Evolutionary conservation across 1,139 yeast species (phyloP).

Genomic region (Zygosaccharomyces sapae): DNA sequence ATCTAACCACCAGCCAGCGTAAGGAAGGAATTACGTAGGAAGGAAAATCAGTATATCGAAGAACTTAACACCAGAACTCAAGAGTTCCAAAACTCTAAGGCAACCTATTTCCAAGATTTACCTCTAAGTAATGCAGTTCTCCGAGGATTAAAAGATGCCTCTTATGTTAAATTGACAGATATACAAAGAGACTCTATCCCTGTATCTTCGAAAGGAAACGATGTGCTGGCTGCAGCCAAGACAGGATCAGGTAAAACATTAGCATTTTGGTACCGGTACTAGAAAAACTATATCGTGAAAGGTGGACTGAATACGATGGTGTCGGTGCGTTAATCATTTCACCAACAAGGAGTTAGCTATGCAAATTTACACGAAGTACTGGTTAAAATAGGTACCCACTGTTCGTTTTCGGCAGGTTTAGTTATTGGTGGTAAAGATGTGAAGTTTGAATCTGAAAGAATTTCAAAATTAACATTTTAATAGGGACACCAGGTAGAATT

Average conservation of each 20-base stretch:
- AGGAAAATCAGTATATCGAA: slow-evolving; percentile 46
- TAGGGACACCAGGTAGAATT: slow-evolving; percentile 95
- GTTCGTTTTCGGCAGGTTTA: slow-evolving; percentile 84
- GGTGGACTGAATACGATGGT: slow-evolving; percentile 87
- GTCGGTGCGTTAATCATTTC: slow-evolving; percentile 87
- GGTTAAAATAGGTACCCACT: slow-evolving; percentile 74
- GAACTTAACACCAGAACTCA: slow-evolving; percentile 47
- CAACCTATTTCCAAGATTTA: slow-evolving; percentile 55
- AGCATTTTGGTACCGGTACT: slow-evolving; percentile 81
- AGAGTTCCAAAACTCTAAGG: slow-evolving; percentile 43
- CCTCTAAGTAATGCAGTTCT: slow-evolving; percentile 68
- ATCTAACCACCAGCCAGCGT: slow-evolving; percentile 41
- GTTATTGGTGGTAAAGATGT: slow-evolving; percentile 97
- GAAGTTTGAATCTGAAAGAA: slow-evolving; percentile 78
- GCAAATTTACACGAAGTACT: slow-evolving; percentile 90
- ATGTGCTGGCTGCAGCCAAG: slow-evolving; percentile 85
- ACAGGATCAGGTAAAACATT: slow-evolving; percentile 97
- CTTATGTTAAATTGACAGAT: slow-evolving; percentile 74
- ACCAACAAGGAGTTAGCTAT: slow-evolving; percentile 94
- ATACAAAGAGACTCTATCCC: slow-evolving; percentile 82
- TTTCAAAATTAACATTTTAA: slow-evolving; percentile 77
- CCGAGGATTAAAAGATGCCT: slow-evolving; percentile 67
- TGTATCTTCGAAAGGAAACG: slow-evolving; percentile 71
- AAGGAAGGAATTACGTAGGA: slow-evolving; percentile 38
- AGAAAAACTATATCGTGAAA: slow-evolving; percentile 64